phyloP scores from a whole-genome alignment of 179 eudicot genomes.

The Heliamphora pulchella region DNA sequence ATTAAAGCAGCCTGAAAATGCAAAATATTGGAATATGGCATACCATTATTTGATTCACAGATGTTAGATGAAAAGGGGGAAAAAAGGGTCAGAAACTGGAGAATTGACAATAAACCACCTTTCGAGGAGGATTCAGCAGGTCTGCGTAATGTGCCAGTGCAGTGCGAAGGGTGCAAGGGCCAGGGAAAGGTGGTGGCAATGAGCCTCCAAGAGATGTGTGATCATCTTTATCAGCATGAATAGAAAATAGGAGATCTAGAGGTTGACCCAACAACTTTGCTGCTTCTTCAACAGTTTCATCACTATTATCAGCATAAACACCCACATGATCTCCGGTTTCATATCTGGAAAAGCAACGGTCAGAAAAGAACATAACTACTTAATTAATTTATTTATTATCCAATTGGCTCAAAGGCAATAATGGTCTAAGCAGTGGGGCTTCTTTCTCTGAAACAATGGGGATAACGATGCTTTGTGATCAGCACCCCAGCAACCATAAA shows the following conservation, averaged over 20 bases:
- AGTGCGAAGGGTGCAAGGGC: constrained; percentile 50
- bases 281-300: constrained; percentile 62
- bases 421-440: neutral
- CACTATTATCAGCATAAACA: constrained; percentile 59
- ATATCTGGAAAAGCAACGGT: constrained; percentile 34
- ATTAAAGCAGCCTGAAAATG: constrained; percentile 53
- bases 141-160: constrained; percentile 69
- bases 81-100: neutral
- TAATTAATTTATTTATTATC: neutral
- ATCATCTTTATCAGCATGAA: constrained; percentile 59
- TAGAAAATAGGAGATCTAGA: constrained; percentile 50
- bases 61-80: neutral
- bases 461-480: neutral
- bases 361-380: constrained; percentile 6
- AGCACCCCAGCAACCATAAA: neutral
- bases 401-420: neutral
- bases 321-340: constrained; percentile 86
- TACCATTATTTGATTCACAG: neutral
- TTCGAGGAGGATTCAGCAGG: constrained; percentile 58
- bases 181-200: constrained; percentile 58
- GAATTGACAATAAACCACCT: constrained; percentile 32
- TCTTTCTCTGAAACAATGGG: neutral
- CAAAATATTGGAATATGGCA: neutral
- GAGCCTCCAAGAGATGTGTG: constrained; percentile 53
- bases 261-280: constrained; percentile 46